Evolutionary conservation across 2,329 filamentous ascomycete species (phyloP), one percentile per base, ranked within the genome.

Genomic region (Penicillium sp.): DNA sequence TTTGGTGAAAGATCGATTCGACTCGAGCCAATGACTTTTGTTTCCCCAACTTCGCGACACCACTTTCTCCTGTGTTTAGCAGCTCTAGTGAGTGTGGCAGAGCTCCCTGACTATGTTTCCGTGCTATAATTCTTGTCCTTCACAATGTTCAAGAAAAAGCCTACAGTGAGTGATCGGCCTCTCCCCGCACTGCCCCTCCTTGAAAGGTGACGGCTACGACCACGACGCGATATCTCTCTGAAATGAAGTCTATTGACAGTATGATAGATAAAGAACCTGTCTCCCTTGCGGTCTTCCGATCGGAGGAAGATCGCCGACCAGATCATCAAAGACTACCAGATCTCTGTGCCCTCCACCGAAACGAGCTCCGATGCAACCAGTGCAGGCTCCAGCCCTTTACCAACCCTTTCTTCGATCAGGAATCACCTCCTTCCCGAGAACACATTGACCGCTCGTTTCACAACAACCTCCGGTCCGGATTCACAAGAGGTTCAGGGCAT

Each of bases 261-360:
- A n/a, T 10, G 24, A 20, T 39, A 82, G 75, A 79, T 86, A 71
- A 86, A 86, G 70, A 79, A 82, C 14, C 71, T 84, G 10, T 75
- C 82, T 3, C 81, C 83, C 32, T 69, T 86, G 42, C 78, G 83
- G 44, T 85, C 82, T 4, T 85, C 82, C 2, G 83, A 86, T 58
- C 77, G 83, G 49, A 75, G 83, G 48, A 82, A 79, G 57, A 78
- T 82, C 28, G 82, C 82, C 40, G 81, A 85, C 58, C 76, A 82
- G 55, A 84, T 86, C 57, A 85, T 86, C 59, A 66, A 74, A 52
- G 78, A 82, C 56, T 84, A 82, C 59, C 67, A 72, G 28, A 73
- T 84, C 49, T 61, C 73, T 31, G 59, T 78, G 1, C 74, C 76
- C 6, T 56, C 64, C 14, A 47, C 65, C 24, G 59, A 64, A 41